Evolutionary conservation across 2,329 filamentous ascomycete genomes (phyloP).

Genomic region (Pseudogymnoascus sp.): DNA sequence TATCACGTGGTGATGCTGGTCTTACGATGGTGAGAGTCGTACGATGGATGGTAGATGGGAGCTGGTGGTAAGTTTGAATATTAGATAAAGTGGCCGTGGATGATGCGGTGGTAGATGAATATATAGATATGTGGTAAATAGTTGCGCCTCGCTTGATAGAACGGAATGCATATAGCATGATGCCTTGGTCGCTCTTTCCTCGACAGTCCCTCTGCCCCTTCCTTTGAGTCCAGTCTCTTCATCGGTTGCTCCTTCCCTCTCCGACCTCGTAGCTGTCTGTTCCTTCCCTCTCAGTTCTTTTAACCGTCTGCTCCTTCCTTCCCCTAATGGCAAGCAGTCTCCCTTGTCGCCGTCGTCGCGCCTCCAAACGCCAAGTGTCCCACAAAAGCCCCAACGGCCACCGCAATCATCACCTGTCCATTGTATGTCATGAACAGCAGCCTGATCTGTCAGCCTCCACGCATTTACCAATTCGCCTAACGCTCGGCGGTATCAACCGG

Average conservation of each 20-base stretch:
- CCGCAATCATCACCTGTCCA: conserved; percentile 91
- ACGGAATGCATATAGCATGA: neutral
- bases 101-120: neutral
- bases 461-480: neutral
- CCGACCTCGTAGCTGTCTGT: neutral
- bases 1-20: neutral
- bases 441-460: conserved; percentile 42
- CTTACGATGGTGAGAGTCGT: neutral
- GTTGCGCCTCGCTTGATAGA: neutral
- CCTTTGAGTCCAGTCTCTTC: neutral
- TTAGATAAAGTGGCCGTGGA: neutral
- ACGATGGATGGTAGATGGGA: neutral
- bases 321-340: conserved; percentile 82
- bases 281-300: neutral
- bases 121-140: neutral
- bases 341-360: conserved; percentile 63
- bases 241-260: neutral
- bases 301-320: neutral
- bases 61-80: neutral
- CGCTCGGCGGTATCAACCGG: neutral
- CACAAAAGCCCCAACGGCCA: conserved; percentile 79
- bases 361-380: conserved; percentile 79
- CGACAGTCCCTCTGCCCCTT: neutral
- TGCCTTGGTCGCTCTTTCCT: neutral
- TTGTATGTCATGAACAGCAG: conserved; percentile 99